A percentile compares a stretch with the other conserved stretches of the same genome.
phyloP scores from a whole-genome alignment of 1,284 basidiomycete species.

The Cerioporus squamosus region DNA sequence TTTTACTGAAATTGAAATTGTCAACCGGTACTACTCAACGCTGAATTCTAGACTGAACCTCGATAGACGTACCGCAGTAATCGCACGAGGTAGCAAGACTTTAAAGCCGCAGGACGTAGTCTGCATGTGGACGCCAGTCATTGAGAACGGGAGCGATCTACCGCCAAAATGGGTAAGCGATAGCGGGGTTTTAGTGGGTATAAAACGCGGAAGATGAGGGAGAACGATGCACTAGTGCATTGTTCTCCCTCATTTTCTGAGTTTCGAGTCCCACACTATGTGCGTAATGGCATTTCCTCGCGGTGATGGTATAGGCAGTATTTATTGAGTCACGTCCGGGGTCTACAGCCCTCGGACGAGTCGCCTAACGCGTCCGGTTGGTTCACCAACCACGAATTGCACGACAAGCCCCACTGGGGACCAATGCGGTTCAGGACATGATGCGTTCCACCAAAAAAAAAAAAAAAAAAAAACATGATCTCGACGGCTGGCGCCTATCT shows the following conservation, averaged over 20 bases:
- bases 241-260: too few relatives aligned
- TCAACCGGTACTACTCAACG: slow-evolving; percentile 9
- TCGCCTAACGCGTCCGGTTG: not conserved
- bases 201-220: slow-evolving; percentile 5
- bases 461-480: not conserved
- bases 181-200: slow-evolving; percentile 31
- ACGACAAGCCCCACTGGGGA: not conserved
- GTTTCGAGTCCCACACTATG: slow-evolving; percentile 18
- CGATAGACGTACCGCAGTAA: not conserved
- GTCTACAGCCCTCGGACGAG: not conserved
- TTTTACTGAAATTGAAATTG: slow-evolving; percentile 5
- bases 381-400: not conserved
- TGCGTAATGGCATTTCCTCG: slow-evolving; percentile 23
- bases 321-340: not conserved
- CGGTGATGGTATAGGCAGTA: not conserved
- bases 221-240: not conserved
- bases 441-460: not conserved
- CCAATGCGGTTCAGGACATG: not conserved
- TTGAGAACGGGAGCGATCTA: not conserved
- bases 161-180: slow-evolving; percentile 6
- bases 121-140: slow-evolving; percentile 6
- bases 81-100: not conserved
- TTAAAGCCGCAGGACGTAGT: not conserved
- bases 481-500: too few relatives aligned
- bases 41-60: slow-evolving; percentile 7